Conservation (phyloP, 1,284 basidiomycete genomes). For the Malassezia equina region DNA sequence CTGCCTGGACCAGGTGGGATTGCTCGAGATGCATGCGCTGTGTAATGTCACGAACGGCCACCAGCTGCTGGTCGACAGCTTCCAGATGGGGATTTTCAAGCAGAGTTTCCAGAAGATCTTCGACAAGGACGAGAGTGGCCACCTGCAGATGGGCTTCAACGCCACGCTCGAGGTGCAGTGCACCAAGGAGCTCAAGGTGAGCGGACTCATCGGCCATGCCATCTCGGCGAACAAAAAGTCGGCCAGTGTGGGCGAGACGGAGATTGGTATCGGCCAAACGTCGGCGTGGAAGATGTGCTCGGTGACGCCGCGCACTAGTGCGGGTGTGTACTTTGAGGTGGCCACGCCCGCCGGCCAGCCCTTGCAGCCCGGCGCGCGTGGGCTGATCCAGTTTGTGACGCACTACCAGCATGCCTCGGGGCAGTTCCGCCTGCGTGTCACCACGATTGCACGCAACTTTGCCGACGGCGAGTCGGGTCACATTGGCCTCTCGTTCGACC, state of each 20-base stretch:
- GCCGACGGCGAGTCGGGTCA: slow-evolving; percentile 88
- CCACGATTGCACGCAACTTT: slow-evolving; percentile 91
- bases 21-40: slow-evolving; percentile 93
- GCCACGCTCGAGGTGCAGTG: slow-evolving; percentile 97
- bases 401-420: slow-evolving; percentile 97
- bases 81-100: slow-evolving; percentile 97
- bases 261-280: slow-evolving; percentile 96
- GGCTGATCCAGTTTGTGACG: slow-evolving; percentile 95
- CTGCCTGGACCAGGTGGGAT: slow-evolving; percentile 92
- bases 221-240: slow-evolving; percentile 96
- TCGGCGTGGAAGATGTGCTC: slow-evolving; percentile 98
- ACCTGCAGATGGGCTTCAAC: slow-evolving; percentile 96
- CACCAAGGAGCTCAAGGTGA: slow-evolving; percentile 96
- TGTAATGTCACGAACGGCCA: slow-evolving; percentile 92
- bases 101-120: slow-evolving; percentile 91
- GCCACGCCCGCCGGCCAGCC: slow-evolving; percentile 96
- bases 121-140: slow-evolving; percentile 83
- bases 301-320: slow-evolving; percentile 75
- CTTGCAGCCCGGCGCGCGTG: slow-evolving; percentile 77
- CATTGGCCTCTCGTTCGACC: slow-evolving; percentile 90
- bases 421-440: slow-evolving; percentile 84
- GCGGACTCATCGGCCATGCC: slow-evolving; percentile 92
- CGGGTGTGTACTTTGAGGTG: slow-evolving; percentile 95
- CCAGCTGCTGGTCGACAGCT: slow-evolving; percentile 92
- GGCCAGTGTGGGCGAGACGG: slow-evolving; percentile 91